Percentiles rank a stretch among this genome's conserved stretches.
Conservation (phyloP, 768 basidiomycete species). For the Agaricus bisporus region DNA sequence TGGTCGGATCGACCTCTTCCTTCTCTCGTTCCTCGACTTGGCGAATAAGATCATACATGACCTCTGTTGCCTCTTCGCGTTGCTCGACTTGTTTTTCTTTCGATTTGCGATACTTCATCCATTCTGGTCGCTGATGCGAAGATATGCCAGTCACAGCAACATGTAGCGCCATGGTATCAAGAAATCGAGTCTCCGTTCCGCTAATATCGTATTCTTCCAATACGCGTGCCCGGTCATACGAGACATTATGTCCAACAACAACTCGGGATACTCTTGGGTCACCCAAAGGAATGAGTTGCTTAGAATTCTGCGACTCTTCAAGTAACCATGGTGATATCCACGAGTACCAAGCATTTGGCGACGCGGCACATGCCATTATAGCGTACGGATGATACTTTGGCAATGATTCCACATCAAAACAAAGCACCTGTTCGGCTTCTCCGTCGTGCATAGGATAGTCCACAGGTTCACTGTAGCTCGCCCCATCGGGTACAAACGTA, state of each 20-base stretch:
- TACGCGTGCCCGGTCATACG: slow-evolving; percentile 85
- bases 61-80: slow-evolving; percentile 58
- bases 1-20: slow-evolving; percentile 39
- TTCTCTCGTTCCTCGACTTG: slow-evolving; percentile 42
- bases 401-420: slow-evolving; percentile 94
- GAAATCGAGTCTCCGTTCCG: slow-evolving; percentile 67
- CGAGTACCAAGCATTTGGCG: slow-evolving; percentile 83
- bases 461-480: slow-evolving; percentile 69
- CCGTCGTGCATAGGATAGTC: slow-evolving; percentile 59
- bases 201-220: slow-evolving; percentile 74
- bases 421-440: slow-evolving; percentile 64
- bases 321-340: slow-evolving; percentile 97
- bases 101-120: slow-evolving; percentile 80
- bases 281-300: slow-evolving; percentile 76
- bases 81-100: slow-evolving; percentile 50
- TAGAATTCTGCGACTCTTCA: slow-evolving; percentile 41
- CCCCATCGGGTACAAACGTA: slow-evolving; percentile 62
- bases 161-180: slow-evolving; percentile 95
- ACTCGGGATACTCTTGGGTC: slow-evolving; percentile 46
- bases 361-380: slow-evolving; percentile 84
- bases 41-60: slow-evolving; percentile 35
- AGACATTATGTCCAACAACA: slow-evolving; percentile 91
- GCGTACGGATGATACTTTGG: slow-evolving; percentile 76
- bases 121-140: slow-evolving; percentile 88
- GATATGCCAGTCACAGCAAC: slow-evolving; percentile 93